Evolutionary conservation across 2,329 filamentous ascomycete genomes (phyloP).

Genomic region (Aspergillus floridensis): DNA sequence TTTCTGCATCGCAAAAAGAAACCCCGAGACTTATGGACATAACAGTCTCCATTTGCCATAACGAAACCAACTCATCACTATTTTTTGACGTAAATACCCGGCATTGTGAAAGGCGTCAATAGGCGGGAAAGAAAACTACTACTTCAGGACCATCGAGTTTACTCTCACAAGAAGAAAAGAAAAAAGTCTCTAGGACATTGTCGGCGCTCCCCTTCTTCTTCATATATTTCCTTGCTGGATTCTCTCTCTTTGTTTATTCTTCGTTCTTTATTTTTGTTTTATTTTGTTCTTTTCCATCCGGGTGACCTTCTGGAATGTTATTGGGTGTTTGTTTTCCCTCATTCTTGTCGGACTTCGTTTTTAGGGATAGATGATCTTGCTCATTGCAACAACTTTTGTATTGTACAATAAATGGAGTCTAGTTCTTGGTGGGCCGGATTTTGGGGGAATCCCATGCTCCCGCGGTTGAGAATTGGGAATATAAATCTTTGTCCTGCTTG

Average conservation of each 20-base stretch:
- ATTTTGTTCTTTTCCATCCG: conserved; percentile 12
- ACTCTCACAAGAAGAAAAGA: not conserved
- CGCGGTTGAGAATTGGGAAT: too few relatives aligned
- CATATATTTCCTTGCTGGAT: too few relatives aligned
- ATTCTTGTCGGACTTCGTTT: too few relatives aligned
- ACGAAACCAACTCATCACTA: conserved; percentile 12
- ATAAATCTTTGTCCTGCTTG: too few relatives aligned
- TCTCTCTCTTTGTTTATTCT: too few relatives aligned
- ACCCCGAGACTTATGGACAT: conserved; percentile 18
- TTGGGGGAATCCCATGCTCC: too few relatives aligned
- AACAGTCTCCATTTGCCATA: conserved; percentile 18
- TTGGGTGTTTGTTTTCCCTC: too few relatives aligned
- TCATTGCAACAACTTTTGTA: too few relatives aligned
- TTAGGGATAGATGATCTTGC: too few relatives aligned
- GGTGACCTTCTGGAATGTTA: too few relatives aligned
- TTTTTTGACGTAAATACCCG: conserved; percentile 26
- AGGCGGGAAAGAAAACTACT: conserved; percentile 4
- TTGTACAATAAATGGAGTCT: too few relatives aligned
- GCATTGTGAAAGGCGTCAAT: conserved; percentile 27
- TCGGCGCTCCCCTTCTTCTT: conserved; percentile 16
- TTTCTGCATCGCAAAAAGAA: conserved; percentile 6
- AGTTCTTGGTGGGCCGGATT: too few relatives aligned
- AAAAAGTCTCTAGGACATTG: conserved; percentile 20
- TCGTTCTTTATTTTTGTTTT: not conserved
- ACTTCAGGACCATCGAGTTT: conserved; percentile 12